Conservation (phyloP, 164 flowering plant species). For the Dillenia suffruticosa region DNA sequence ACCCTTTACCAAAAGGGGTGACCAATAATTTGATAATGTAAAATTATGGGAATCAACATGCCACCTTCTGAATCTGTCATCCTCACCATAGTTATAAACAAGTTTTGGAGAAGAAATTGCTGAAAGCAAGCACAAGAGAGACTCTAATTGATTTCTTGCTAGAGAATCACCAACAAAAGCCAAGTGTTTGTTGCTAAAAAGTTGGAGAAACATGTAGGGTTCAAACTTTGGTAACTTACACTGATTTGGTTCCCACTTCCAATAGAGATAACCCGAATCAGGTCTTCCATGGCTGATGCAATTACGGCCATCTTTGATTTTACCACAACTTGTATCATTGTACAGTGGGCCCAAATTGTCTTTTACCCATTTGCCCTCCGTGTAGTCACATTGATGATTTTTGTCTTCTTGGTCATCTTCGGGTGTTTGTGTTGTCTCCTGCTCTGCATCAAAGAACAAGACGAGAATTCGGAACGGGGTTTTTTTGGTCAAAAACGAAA, state of each 20-base stretch:
- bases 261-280: conserved; percentile 63
- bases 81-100: conserved; percentile 55
- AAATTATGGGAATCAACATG: conserved; percentile 50
- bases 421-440: neutral
- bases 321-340: conserved; percentile 66
- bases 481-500: neutral
- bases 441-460: neutral
- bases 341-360: conserved; percentile 60
- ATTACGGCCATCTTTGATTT: conserved; percentile 85
- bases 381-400: conserved; percentile 47
- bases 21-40: conserved; percentile 76
- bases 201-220: conserved; percentile 48
- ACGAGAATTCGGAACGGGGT: neutral
- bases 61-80: conserved; percentile 81
- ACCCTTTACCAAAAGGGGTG: conserved; percentile 83
- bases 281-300: conserved; percentile 82
- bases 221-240: conserved; percentile 75
- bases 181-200: conserved; percentile 54
- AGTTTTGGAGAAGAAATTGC: conserved; percentile 50
- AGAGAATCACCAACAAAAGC: conserved; percentile 95
- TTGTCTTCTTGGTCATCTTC: conserved; percentile 19
- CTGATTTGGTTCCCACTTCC: conserved; percentile 75
- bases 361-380: conserved; percentile 65
- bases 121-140: conserved; percentile 75
- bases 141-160: conserved; percentile 92